Conservation (phyloP, 129 eudicot genomes). For the Centella asiatica region DNA sequence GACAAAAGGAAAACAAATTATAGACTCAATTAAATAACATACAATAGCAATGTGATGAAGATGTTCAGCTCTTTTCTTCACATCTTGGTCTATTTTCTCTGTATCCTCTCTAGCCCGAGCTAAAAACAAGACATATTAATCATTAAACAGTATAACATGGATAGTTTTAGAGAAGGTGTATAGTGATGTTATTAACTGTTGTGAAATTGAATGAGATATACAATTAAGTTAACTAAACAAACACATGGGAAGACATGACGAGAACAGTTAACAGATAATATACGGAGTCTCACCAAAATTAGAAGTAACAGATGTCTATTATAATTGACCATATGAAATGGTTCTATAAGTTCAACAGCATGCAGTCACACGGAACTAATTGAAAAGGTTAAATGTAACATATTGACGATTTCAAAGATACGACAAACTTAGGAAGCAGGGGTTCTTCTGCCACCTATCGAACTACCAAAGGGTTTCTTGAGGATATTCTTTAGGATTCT, state of each 20-base stretch:
- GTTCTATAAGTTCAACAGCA: neutral
- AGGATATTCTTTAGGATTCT: no score
- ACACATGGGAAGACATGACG: no score
- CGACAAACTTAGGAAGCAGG: no score
- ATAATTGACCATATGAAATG: neutral
- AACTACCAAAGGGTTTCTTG: no score
- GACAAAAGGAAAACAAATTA: neutral
- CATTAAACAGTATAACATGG: neutral
- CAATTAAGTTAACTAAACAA: neutral
- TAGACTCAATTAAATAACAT: constrained; percentile 14
- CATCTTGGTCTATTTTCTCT: constrained; percentile 73
- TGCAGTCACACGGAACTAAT: neutral
- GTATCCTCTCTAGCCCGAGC: constrained; percentile 99
- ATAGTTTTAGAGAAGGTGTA: neutral
- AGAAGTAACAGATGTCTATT: no score
- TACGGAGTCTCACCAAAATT: neutral
- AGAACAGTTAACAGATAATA: neutral
- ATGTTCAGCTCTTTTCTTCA: constrained; percentile 85
- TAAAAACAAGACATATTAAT: constrained; percentile 23
- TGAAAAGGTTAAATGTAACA: neutral
- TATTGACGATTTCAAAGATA: no score
- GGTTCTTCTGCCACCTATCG: no score
- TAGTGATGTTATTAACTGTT: neutral
- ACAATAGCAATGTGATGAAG: constrained; percentile 82
- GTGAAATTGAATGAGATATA: neutral